Conservation (phyloP, 1,139 yeast genomes). For the Meyerozyma elateridarum region DNA sequence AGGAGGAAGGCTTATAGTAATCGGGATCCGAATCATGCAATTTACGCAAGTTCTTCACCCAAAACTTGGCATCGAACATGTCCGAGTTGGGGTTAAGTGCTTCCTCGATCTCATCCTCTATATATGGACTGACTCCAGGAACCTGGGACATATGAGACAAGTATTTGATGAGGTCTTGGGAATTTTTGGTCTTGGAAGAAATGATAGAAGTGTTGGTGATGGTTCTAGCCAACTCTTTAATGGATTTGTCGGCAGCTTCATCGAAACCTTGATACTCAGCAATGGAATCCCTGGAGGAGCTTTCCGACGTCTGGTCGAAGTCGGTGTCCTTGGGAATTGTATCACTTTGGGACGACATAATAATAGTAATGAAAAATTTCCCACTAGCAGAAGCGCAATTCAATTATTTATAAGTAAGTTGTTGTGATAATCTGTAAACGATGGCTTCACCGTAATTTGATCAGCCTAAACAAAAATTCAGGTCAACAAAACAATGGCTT, state of each 20-base stretch:
- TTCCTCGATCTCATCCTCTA: slow-evolving; percentile 15
- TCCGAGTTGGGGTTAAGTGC: slow-evolving; percentile 37
- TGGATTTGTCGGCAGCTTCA: slow-evolving; percentile 20
- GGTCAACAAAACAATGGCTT: too few species aligned
- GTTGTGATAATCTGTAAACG: too few species aligned
- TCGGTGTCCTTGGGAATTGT: too few species aligned
- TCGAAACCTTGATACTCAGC: slow-evolving; percentile 35
- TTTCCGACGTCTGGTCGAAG: too few species aligned
- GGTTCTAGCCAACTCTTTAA: slow-evolving; percentile 62
- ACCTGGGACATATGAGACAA: slow-evolving; percentile 49
- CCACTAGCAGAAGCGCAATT: too few species aligned
- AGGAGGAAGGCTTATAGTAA: slow-evolving; percentile 54
- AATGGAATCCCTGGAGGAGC: neutral
- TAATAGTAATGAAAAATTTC: too few species aligned
- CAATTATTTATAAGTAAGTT: too few species aligned
- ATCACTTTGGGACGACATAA: too few species aligned
- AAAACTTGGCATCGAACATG: slow-evolving; percentile 56
- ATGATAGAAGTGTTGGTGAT: slow-evolving; percentile 24
- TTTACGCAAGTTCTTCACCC: slow-evolving; percentile 69
- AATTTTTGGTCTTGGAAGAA: slow-evolving; percentile 7
- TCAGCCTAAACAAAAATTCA: too few species aligned
- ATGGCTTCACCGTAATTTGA: too few species aligned
- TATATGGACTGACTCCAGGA: slow-evolving; percentile 43
- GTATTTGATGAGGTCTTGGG: slow-evolving; percentile 22
- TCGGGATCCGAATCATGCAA: slow-evolving; percentile 56